These are phyloP conservation scores for Allium cepa DNA, from an alignment of 106 monocot species.

Conservation along the genomic window DNA sequence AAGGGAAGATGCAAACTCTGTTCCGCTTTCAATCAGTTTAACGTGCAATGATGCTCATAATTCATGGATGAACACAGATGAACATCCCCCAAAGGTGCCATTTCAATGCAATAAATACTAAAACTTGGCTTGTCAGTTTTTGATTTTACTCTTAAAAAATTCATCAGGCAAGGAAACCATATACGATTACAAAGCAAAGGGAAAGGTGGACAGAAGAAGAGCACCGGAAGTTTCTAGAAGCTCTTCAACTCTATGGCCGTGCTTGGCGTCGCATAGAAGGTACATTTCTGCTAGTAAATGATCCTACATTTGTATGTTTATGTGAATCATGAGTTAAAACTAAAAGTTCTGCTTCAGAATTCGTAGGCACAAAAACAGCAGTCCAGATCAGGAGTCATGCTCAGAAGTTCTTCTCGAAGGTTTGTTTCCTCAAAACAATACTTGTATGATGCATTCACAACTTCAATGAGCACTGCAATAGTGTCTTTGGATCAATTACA, in stretches of 20 bases:
- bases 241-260: conserved; percentile 51
- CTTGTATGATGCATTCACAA: too few species aligned
- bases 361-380: conserved; percentile 67
- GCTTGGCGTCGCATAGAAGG: conserved; percentile 76
- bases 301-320: neutral
- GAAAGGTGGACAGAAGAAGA: conserved; percentile 73
- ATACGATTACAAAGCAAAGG: conserved; percentile 53
- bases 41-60: neutral
- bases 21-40: neutral
- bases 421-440: conserved; percentile 9
- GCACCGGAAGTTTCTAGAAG: conserved; percentile 59
- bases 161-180: conserved; percentile 51
- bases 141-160: neutral
- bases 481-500: too few species aligned
- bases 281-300: conserved; percentile 7
- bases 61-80: neutral
- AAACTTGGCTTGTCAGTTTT: neutral
- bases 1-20: neutral
- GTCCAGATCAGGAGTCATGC: conserved; percentile 84
- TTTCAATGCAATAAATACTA: neutral
- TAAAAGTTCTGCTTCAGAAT: conserved; percentile 29
- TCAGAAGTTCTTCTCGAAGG: conserved; percentile 86
- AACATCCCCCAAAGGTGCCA: conserved; percentile 3
- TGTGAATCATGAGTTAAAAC: neutral
- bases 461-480: too few species aligned